These are phyloP conservation scores for Penicillium lividum DNA, from an alignment of 495 filamentous ascomycete species.

Conservation along the genomic window DNA sequence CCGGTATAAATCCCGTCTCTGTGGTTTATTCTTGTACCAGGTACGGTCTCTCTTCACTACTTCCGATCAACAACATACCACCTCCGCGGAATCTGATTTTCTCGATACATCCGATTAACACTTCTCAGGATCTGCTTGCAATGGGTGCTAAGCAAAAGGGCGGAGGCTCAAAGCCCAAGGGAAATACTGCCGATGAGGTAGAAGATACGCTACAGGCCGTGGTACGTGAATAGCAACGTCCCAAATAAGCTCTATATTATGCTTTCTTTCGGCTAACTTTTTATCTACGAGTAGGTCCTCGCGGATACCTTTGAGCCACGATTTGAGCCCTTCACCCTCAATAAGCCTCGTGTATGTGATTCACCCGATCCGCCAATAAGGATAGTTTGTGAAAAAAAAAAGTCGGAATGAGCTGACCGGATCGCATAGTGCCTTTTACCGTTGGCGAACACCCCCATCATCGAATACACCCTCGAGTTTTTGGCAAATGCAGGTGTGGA, in stretches of 20 bases:
- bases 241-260: not conserved
- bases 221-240: constrained; percentile 44
- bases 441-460: constrained; percentile 88
- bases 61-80: not conserved
- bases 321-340: constrained; percentile 86
- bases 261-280: constrained; percentile 18
- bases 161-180: constrained; percentile 62
- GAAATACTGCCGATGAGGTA: constrained; percentile 60
- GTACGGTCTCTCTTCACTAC: not conserved
- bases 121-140: constrained; percentile 12
- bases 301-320: constrained; percentile 92
- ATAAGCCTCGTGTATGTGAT: constrained; percentile 76
- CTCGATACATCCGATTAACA: constrained; percentile 7
- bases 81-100: not conserved
- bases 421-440: constrained; percentile 80
- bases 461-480: constrained; percentile 97
- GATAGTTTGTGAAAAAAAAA: not conserved
- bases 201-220: constrained; percentile 92
- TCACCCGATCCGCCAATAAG: not conserved
- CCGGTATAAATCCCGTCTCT: not conserved
- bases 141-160: constrained; percentile 60
- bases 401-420: not conserved
- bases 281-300: constrained; percentile 56
- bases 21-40: not conserved
- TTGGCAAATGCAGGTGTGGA: constrained; percentile 90